Percentiles rank a stretch among this genome's conserved stretches.
phyloP scores from a whole-genome alignment of 2,329 filamentous ascomycete species.

The Pseudogymnoascus sp. region DNA sequence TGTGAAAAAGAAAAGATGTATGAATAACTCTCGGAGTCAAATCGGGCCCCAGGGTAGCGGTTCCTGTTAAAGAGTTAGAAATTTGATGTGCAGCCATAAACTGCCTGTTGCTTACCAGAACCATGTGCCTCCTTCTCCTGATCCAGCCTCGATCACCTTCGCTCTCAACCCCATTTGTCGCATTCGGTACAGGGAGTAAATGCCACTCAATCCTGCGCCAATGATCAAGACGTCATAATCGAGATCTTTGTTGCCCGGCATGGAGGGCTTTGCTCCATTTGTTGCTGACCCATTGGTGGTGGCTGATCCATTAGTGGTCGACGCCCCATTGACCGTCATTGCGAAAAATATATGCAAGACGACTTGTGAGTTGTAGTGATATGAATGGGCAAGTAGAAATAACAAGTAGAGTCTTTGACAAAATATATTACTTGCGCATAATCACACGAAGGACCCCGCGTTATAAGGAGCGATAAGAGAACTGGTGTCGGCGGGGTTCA shows the following conservation, averaged over 20 bases:
- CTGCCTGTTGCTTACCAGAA: conserved; percentile 28
- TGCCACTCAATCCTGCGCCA: conserved; percentile 37
- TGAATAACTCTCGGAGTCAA: conserved; percentile 41
- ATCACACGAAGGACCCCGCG: not conserved
- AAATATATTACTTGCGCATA: not conserved
- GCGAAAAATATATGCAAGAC: not conserved
- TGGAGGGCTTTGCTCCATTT: not conserved
- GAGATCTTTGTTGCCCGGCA: not conserved
- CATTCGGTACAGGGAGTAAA: conserved; percentile 38
- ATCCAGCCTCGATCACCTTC: conserved; percentile 37
- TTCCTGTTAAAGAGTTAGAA: conserved; percentile 24
- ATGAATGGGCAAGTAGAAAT: not conserved
- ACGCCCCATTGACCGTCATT: not conserved
- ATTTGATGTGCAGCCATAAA: not conserved
- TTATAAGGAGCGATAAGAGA: conserved; percentile 8
- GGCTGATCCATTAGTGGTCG: not conserved
- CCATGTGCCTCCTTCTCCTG: conserved; percentile 42
- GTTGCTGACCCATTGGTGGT: not conserved
- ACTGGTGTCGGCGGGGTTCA: not conserved
- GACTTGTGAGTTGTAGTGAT: not conserved
- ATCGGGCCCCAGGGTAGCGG: conserved; percentile 39
- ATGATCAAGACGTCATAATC: conserved; percentile 36
- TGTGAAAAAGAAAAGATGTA: conserved; percentile 33
- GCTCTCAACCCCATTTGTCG: conserved; percentile 33
- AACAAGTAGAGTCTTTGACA: not conserved